phyloP scores from a whole-genome alignment of 495 filamentous ascomycete genomes.

The Corynascus novoguineensis region DNA sequence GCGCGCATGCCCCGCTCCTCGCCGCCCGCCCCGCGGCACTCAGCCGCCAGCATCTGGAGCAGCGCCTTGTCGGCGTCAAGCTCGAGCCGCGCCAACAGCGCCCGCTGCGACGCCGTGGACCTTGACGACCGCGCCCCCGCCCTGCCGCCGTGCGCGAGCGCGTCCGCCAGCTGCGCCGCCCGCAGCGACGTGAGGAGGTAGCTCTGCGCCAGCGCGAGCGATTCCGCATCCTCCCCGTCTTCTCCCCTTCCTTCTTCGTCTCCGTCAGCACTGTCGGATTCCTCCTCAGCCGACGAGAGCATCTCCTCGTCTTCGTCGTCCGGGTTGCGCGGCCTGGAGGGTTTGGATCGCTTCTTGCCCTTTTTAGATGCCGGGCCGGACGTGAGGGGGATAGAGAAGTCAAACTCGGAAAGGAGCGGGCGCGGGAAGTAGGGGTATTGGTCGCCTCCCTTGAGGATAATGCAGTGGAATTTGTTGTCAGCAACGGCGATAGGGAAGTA shows the following conservation, averaged over 20 bases:
- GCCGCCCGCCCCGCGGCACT: slow-evolving; percentile 76
- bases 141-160: no score
- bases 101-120: slow-evolving; percentile 53
- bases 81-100: slow-evolving; percentile 62
- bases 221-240: slow-evolving; percentile 34
- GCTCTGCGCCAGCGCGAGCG: slow-evolving; percentile 59
- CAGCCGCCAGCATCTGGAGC: slow-evolving; percentile 80
- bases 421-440: slow-evolving; percentile 92
- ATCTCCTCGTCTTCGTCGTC: slow-evolving; percentile 34
- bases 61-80: slow-evolving; percentile 80
- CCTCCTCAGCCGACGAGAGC: not conserved
- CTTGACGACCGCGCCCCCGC: no score
- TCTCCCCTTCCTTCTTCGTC: slow-evolving; percentile 6
- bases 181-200: slow-evolving; percentile 71
- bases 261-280: slow-evolving; percentile 6
- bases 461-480: slow-evolving; percentile 90
- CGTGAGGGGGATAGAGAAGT: slow-evolving; percentile 78
- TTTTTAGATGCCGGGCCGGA: slow-evolving; percentile 38
- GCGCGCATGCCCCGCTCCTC: slow-evolving; percentile 94
- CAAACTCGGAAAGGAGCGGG: slow-evolving; percentile 87
- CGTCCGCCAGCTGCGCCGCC: slow-evolving; percentile 65
- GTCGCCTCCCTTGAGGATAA: slow-evolving; percentile 94
- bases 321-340: slow-evolving; percentile 19
- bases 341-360: slow-evolving; percentile 33
- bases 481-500: slow-evolving; percentile 97